Evolutionary conservation across 2,329 filamentous ascomycete species (phyloP).

Genomic region (Thielaviopsis euricoi): DNA sequence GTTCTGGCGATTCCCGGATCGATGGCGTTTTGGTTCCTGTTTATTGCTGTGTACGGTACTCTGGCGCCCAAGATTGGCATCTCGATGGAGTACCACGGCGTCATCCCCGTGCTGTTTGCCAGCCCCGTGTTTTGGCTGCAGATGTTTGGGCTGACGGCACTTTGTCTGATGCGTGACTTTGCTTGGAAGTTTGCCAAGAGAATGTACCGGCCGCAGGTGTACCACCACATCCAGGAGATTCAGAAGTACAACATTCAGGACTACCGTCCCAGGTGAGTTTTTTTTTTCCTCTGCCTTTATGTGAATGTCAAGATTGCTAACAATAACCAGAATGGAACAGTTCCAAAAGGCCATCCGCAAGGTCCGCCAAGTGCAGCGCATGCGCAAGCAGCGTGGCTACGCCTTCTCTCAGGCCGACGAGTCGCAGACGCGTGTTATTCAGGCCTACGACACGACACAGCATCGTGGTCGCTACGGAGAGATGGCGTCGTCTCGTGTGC

Average conservation of each 20-base stretch:
- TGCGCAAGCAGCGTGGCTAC: slow-evolving; percentile 97
- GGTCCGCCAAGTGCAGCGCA: slow-evolving; percentile 92
- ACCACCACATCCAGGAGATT: slow-evolving; percentile 98
- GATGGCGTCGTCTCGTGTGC: slow-evolving; percentile 46
- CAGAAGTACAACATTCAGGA: slow-evolving; percentile 99
- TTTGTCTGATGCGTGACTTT: slow-evolving; percentile 79
- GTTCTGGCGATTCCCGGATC: slow-evolving; percentile 89
- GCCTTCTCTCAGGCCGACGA: slow-evolving; percentile 97
- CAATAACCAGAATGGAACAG: slow-evolving; percentile 75
- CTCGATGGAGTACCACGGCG: slow-evolving; percentile 69
- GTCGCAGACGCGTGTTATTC: slow-evolving; percentile 81
- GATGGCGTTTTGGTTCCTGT: slow-evolving; percentile 78
- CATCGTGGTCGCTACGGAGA: slow-evolving; percentile 86
- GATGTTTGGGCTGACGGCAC: slow-evolving; percentile 57
- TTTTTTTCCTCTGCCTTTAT: not conserved
- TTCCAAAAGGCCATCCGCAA: slow-evolving; percentile 99
- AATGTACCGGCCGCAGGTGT: slow-evolving; percentile 91
- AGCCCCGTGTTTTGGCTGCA: slow-evolving; percentile 86
- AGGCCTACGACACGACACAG: slow-evolving; percentile 94
- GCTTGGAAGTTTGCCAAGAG: slow-evolving; percentile 95
- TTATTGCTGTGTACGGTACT: slow-evolving; percentile 73
- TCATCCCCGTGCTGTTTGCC: slow-evolving; percentile 64
- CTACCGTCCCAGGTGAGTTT: slow-evolving; percentile 75
- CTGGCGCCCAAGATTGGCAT: slow-evolving; percentile 71
- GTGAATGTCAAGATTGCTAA: not conserved